Conservation (phyloP, 1,284 basidiomycete species). For the Hymenochaete sp. region DNA sequence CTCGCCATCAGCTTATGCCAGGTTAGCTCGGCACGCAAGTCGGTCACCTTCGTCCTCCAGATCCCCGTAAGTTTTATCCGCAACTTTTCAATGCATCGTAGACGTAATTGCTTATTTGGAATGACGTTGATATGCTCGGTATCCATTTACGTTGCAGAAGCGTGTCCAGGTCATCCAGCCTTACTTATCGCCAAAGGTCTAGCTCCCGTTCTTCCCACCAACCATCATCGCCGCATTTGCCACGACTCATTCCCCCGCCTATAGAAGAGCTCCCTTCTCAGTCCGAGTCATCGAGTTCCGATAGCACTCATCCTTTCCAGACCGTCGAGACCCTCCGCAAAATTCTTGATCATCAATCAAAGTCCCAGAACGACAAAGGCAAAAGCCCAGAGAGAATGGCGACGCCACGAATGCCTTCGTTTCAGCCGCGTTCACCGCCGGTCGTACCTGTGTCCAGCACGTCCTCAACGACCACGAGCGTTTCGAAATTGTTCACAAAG, state of each 20-base stretch:
- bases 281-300: slow-evolving; percentile 34
- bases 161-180: slow-evolving; percentile 16
- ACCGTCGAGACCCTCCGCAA: slow-evolving; percentile 58
- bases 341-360: slow-evolving; percentile 50
- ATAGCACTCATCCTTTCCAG: slow-evolving; percentile 43
- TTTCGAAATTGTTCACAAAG: slow-evolving; percentile 60
- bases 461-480: slow-evolving; percentile 63
- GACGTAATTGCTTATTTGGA: slow-evolving; percentile 1
- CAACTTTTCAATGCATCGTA: slow-evolving; percentile 3
- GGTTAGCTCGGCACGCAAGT: slow-evolving; percentile 10
- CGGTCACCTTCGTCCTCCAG: slow-evolving; percentile 8
- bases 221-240: slow-evolving; percentile 21
- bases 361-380: slow-evolving; percentile 24
- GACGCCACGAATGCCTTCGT: slow-evolving; percentile 21
- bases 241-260: slow-evolving; percentile 42
- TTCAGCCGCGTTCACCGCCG: slow-evolving; percentile 37
- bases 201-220: slow-evolving; percentile 33
- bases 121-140: slow-evolving; percentile 21
- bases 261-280: slow-evolving; percentile 45
- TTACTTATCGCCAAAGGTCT: slow-evolving; percentile 22
- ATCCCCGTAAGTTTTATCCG: slow-evolving; percentile 17
- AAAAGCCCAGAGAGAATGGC: slow-evolving; percentile 16
- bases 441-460: slow-evolving; percentile 45
- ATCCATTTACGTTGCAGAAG: slow-evolving; percentile 9
- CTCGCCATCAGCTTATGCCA: slow-evolving; percentile 14